Percentiles rank a stretch among this genome's conserved stretches.
phyloP scores from a whole-genome alignment of 495 filamentous ascomycete genomes.

The Penicillium pulvis region DNA sequence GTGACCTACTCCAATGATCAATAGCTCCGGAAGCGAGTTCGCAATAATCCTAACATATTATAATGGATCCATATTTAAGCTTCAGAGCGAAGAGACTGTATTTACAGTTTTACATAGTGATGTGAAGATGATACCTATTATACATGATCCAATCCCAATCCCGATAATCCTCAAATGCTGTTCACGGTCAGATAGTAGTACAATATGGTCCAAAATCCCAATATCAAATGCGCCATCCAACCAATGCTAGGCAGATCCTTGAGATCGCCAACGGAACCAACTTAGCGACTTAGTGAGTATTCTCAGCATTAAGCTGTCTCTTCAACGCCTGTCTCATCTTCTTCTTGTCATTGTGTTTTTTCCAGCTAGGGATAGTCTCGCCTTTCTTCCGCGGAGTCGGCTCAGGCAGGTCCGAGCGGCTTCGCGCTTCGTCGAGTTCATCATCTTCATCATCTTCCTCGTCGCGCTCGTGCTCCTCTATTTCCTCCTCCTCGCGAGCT shows the following conservation, averaged over 20 bases:
- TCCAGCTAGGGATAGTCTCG: slow-evolving; percentile 48
- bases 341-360: slow-evolving; percentile 49
- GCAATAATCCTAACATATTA: no score
- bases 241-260: slow-evolving; percentile 10
- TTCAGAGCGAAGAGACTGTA: slow-evolving; percentile 22
- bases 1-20: no score
- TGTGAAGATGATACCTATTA: slow-evolving; percentile 21
- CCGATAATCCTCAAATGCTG: slow-evolving; percentile 19
- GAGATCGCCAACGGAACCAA: slow-evolving; percentile 16
- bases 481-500: slow-evolving; percentile 26
- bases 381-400: slow-evolving; percentile 39
- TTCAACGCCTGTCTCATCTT: slow-evolving; percentile 40
- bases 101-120: slow-evolving; percentile 20
- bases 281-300: slow-evolving; percentile 16
- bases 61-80: background rate
- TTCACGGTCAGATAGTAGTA: slow-evolving; percentile 9
- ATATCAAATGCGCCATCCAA: slow-evolving; percentile 19
- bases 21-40: no score
- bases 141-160: slow-evolving; percentile 20
- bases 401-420: slow-evolving; percentile 21
- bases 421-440: slow-evolving; percentile 26
- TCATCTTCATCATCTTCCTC: slow-evolving; percentile 25
- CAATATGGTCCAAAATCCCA: slow-evolving; percentile 10
- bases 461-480: slow-evolving; percentile 19
- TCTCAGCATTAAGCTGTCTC: slow-evolving; percentile 33